Evolutionary conservation across 495 filamentous ascomycete species (phyloP).

Genomic region (Bacidia rubella): DNA sequence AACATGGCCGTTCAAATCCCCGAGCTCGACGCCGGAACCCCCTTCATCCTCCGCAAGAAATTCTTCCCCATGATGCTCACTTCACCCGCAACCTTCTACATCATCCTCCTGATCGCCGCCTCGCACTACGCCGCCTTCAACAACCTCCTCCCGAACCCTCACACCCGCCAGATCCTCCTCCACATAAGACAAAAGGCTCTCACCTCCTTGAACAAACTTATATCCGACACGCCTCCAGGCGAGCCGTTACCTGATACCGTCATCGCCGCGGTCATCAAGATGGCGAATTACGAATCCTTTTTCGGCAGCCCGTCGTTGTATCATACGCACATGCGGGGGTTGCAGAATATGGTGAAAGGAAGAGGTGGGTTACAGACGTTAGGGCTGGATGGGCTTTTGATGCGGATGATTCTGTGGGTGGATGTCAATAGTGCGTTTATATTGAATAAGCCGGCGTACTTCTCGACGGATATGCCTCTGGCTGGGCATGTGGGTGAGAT

Average conservation of each 20-base stretch:
- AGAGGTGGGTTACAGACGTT: conserved; percentile 27
- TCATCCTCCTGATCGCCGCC: conserved; percentile 30
- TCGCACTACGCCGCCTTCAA: conserved; percentile 26
- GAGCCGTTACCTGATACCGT: conserved; percentile 20
- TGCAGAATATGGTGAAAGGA: conserved; percentile 21
- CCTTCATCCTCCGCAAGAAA: conserved; percentile 27
- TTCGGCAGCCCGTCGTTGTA: conserved; percentile 25
- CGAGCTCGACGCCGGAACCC: conserved; percentile 27
- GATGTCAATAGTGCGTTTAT: conserved; percentile 29
- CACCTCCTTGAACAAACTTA: conserved; percentile 25
- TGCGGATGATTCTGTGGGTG: conserved; percentile 32
- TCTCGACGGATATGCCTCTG: conserved; percentile 15
- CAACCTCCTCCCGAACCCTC: conserved; percentile 1
- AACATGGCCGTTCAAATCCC: conserved; percentile 35
- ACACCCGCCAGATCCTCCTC: conserved; percentile 16
- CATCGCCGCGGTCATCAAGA: conserved; percentile 32
- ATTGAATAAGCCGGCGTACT: conserved; percentile 20
- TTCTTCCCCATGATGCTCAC: conserved; percentile 34
- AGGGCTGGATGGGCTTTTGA: conserved; percentile 27
- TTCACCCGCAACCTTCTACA: conserved; percentile 28
- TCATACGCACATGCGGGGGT: conserved; percentile 29
- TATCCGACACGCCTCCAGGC: conserved; percentile 12
- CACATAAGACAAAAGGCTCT: conserved; percentile 23
- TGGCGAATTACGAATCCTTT: conserved; percentile 36
- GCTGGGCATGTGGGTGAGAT: too few species aligned